phyloP scores from a whole-genome alignment of 495 filamentous ascomycete genomes.

The Xylaria flabelliformis region DNA sequence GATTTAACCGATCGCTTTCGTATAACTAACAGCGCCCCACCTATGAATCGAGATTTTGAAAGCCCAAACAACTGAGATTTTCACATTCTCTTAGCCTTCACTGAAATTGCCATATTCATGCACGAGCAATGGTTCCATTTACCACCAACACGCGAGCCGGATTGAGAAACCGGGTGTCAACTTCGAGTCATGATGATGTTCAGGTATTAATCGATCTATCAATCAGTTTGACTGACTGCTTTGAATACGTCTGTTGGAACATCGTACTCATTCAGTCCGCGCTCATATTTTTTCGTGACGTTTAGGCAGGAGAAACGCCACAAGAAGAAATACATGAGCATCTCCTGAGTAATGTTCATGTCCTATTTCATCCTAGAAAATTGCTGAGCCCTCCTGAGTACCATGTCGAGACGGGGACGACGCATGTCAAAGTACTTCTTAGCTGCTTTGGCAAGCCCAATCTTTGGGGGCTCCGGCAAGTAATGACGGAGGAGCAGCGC shows the following conservation, averaged over 20 bases:
- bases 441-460: slow-evolving; percentile 1
- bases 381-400: slow-evolving; percentile 24
- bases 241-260: slow-evolving; percentile 20
- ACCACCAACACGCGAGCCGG: not conserved
- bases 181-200: not conserved
- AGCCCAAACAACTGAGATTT: not conserved
- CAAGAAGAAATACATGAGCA: slow-evolving; percentile 28
- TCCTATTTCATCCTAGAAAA: slow-evolving; percentile 26
- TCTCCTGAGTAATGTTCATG: slow-evolving; percentile 17
- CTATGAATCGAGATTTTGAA: not conserved
- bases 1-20: not conserved
- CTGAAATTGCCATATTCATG: not conserved
- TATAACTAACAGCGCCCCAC: not conserved
- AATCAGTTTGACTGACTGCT: not conserved
- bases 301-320: slow-evolving; percentile 23
- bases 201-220: not conserved
- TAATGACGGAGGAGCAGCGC: slow-evolving; percentile 34
- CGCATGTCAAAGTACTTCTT: slow-evolving; percentile 16
- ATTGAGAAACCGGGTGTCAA: not conserved
- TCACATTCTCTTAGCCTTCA: not conserved
- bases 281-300: slow-evolving; percentile 5
- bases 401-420: slow-evolving; percentile 25
- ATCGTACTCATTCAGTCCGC: slow-evolving; percentile 19
- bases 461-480: slow-evolving; percentile 2
- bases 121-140: not conserved